Conservation (phyloP, 2,329 filamentous ascomycete genomes). For the Fusarium floridanum region DNA sequence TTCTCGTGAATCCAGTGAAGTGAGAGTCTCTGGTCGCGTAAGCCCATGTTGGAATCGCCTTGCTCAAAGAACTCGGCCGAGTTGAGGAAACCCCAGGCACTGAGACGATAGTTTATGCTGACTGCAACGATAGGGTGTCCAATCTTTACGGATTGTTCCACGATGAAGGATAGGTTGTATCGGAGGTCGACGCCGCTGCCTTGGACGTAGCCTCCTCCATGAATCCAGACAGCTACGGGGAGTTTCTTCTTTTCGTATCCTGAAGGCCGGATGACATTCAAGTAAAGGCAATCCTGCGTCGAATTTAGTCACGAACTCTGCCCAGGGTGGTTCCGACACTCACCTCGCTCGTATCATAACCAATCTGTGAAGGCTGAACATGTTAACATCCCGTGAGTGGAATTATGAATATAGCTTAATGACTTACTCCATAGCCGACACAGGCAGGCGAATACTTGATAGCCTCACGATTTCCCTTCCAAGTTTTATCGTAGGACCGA, state of each 20-base stretch:
- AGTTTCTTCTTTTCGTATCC: constrained; percentile 31
- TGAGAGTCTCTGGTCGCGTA: constrained; percentile 62
- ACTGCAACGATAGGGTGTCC: constrained; percentile 49
- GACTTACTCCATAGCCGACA: constrained; percentile 19
- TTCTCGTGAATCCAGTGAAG: constrained; percentile 64
- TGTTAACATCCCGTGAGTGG: neutral
- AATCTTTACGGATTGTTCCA: constrained; percentile 56
- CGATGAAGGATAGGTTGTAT: constrained; percentile 72
- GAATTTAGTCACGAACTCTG: neutral
- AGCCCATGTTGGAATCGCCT: constrained; percentile 60
- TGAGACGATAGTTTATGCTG: constrained; percentile 39
- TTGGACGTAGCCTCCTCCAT: constrained; percentile 53
- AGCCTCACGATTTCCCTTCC: constrained; percentile 55
- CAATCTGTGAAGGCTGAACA: constrained; percentile 1
- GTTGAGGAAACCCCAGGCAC: constrained; percentile 61
- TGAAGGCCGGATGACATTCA: constrained; percentile 29
- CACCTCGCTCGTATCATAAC: constrained; percentile 13
- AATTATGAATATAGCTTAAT: too few relatives aligned
- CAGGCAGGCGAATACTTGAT: constrained; percentile 45
- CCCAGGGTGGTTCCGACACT: neutral
- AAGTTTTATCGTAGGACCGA: constrained; percentile 60
- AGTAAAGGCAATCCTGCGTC: constrained; percentile 29
- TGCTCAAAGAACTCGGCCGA: constrained; percentile 56
- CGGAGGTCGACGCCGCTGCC: constrained; percentile 60
- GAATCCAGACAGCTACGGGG: constrained; percentile 34